phyloP scores from a whole-genome alignment of 805 yeast genomes.

The Candida arabinofermentans region DNA sequence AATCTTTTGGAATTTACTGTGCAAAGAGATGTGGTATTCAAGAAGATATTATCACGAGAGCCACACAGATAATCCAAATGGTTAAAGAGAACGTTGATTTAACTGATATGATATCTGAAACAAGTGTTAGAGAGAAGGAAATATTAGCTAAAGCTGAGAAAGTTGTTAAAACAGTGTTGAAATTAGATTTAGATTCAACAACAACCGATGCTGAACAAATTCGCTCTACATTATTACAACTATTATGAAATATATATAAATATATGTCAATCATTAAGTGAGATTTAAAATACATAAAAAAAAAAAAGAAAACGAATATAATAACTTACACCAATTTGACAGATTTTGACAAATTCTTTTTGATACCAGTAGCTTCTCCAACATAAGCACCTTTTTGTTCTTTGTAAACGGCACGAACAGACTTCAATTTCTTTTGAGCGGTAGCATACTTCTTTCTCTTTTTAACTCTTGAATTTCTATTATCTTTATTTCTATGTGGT shows the following conservation, averaged over 20 bases:
- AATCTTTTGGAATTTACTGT: conserved; percentile 39
- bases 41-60: conserved; percentile 28
- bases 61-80: conserved; percentile 23
- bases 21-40: conserved; percentile 30
- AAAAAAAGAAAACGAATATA: neutral
- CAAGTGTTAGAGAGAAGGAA: conserved; percentile 1
- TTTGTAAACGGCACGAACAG: conserved; percentile 86
- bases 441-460: conserved; percentile 95
- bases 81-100: conserved; percentile 17
- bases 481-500: conserved; percentile 87
- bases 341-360: conserved; percentile 86
- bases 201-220: neutral
- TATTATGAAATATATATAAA: neutral
- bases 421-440: conserved; percentile 90
- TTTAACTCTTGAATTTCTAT: conserved; percentile 94
- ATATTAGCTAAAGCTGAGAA: conserved; percentile 6
- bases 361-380: conserved; percentile 97
- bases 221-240: conserved; percentile 13
- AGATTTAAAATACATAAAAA: neutral
- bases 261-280: neutral
- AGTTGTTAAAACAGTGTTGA: conserved; percentile 20
- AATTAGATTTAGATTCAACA: conserved; percentile 23
- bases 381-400: conserved; percentile 73
- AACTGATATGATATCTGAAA: conserved; percentile 6
- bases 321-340: conserved; percentile 55